These are phyloP conservation scores for Talaromyces stipitatus DNA, from an alignment of 495 filamentous ascomycete species.

Conservation along the genomic window DNA sequence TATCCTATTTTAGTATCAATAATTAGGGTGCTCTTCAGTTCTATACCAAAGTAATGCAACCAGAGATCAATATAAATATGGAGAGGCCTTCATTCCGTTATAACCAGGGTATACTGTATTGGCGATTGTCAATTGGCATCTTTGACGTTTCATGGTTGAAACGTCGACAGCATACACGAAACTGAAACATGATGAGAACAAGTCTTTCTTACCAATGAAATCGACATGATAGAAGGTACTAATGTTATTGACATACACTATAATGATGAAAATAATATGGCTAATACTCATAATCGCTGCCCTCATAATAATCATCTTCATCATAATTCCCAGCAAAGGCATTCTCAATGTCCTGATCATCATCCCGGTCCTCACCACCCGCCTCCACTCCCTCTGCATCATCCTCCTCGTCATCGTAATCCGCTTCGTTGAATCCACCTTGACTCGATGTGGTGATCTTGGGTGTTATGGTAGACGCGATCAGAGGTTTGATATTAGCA, in stretches of 20 bases:
- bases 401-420: conserved; percentile 4
- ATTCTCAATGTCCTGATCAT: conserved; percentile 3
- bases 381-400: not conserved
- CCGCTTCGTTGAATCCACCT: conserved; percentile 5
- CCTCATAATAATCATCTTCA: conserved; percentile 1
- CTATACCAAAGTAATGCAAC: not conserved
- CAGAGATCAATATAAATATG: too few species aligned
- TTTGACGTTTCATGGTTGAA: not conserved
- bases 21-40: not conserved
- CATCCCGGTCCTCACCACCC: not conserved
- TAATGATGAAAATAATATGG: too few species aligned
- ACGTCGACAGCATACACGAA: not conserved
- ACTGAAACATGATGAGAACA: not conserved
- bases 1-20: too few species aligned
- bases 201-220: not conserved
- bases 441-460: not conserved
- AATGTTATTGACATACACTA: not conserved
- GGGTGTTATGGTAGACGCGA: not conserved
- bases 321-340: conserved; percentile 7
- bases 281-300: not conserved
- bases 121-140: not conserved
- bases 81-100: too few species aligned
- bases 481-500: not conserved
- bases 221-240: too few species aligned
- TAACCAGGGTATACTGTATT: too few species aligned